Conservation (phyloP, 2,329 filamentous ascomycete species). For the Beauveria scarabaeidicola region DNA sequence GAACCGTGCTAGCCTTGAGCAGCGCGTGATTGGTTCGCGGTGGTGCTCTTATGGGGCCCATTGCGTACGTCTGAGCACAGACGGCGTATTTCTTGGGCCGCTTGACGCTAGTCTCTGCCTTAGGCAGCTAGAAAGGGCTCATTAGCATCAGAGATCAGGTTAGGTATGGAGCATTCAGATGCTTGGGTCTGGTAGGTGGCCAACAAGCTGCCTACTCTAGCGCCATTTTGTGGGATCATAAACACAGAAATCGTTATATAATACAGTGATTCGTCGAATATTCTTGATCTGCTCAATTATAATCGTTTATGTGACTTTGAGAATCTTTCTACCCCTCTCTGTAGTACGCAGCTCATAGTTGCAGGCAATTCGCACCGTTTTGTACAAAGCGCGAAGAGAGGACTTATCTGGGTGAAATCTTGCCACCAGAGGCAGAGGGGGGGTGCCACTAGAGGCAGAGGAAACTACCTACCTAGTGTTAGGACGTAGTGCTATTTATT, state of each 20-base stretch:
- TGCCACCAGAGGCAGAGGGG: neutral
- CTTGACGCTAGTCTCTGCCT: slow-evolving; percentile 7
- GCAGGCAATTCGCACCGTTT: neutral
- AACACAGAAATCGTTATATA: too few species aligned
- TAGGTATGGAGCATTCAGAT: neutral
- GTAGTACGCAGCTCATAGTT: neutral
- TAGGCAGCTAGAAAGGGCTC: slow-evolving; percentile 8
- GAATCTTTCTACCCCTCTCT: neutral
- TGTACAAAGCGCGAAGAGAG: neutral
- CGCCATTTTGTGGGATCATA: neutral
- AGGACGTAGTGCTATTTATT: too few species aligned
- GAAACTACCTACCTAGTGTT: neutral
- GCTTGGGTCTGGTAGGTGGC: neutral
- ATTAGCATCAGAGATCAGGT: neutral
- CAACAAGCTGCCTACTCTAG: neutral
- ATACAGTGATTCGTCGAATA: too few species aligned
- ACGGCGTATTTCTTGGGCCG: slow-evolving; percentile 6
- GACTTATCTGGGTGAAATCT: neutral
- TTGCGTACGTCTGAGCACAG: slow-evolving; percentile 1
- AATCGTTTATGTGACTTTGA: too few species aligned
- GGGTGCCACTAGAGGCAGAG: neutral
- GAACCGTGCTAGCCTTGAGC: neutral
- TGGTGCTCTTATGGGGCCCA: neutral
- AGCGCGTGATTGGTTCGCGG: neutral
- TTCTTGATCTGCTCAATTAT: too few species aligned